phyloP scores from a whole-genome alignment of 768 basidiomycete genomes.

The Clitopilus passeckerianus region DNA sequence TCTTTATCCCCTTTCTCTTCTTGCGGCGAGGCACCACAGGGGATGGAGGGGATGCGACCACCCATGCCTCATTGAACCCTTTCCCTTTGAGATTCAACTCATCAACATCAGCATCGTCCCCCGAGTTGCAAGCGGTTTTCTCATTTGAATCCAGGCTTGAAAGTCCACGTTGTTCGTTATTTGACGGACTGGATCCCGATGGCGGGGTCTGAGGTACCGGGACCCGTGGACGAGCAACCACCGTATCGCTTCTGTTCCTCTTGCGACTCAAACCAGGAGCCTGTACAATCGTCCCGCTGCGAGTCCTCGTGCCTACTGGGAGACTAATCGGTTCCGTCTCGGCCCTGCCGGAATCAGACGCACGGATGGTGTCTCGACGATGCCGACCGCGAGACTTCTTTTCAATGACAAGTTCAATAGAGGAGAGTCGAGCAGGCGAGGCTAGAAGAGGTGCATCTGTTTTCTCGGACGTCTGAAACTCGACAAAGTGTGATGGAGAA shows the following conservation, averaged over 20 bases:
- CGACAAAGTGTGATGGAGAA: conserved; percentile 10
- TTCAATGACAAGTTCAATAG: conserved; percentile 1
- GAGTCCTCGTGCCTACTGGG: conserved; percentile 25
- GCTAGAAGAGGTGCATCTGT: conserved; percentile 3
- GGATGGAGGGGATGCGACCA: conserved; percentile 33
- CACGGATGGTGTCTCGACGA: conserved; percentile 47
- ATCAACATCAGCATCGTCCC: conserved; percentile 9
- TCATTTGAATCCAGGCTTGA: conserved; percentile 6
- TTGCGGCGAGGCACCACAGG: conserved; percentile 23
- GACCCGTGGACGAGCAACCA: conserved; percentile 10
- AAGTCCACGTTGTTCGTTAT: conserved; percentile 1
- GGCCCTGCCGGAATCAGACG: conserved; percentile 32
- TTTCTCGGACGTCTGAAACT: conserved; percentile 2
- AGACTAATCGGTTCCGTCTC: conserved; percentile 4
- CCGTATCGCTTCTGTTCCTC: conserved; percentile 17
- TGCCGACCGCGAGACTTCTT: conserved; percentile 17
- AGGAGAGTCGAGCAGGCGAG: conserved; percentile 10
- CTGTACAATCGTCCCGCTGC: conserved; percentile 43
- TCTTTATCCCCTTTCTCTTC: not conserved
- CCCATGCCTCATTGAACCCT: conserved; percentile 25
- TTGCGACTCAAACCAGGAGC: conserved; percentile 5
- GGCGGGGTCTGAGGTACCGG: too few relatives aligned
- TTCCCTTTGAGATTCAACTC: conserved; percentile 13
- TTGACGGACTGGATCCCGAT: conserved; percentile 5
- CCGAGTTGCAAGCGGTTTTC: conserved; percentile 16